phyloP scores from a whole-genome alignment of 306 rosid genomes.

The Oxytropis ochrocephala region DNA sequence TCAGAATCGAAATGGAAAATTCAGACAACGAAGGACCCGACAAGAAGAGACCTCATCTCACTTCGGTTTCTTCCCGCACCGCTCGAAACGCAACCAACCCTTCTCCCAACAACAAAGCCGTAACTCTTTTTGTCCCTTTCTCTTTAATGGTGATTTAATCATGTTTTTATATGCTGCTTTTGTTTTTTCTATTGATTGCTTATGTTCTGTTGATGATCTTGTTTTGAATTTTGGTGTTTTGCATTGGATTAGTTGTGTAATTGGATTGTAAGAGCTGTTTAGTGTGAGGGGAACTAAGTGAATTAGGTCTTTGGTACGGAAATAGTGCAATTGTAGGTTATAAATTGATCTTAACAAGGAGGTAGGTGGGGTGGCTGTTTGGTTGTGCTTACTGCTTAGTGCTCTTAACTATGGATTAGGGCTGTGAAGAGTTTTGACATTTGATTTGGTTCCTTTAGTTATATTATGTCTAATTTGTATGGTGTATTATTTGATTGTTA shows the following conservation, averaged over 20 bases:
- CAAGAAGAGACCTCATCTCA: conserved; percentile 76
- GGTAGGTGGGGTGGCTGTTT: background rate
- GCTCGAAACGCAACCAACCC: conserved; percentile 52
- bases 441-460: background rate
- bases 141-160: background rate
- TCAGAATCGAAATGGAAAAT: conserved; percentile 51
- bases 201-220: background rate
- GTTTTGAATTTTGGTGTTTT: background rate
- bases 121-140: conserved; percentile 11
- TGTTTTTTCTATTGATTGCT: background rate
- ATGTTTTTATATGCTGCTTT: background rate
- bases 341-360: background rate
- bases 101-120: conserved; percentile 40
- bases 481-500: background rate
- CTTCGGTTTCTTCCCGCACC: conserved; percentile 42
- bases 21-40: conserved; percentile 60
- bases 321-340: background rate
- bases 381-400: conserved; percentile 10
- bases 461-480: background rate
- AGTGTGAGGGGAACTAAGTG: background rate
- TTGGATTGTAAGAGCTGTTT: conserved; percentile 2
- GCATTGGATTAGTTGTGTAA: conserved; percentile 9
- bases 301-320: background rate
- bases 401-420: background rate
- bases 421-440: background rate